Evolutionary conservation across 163 green algal genomes (phyloP), one percentile per base, ranked within the genome.

Genomic region (Chloroidium sp.): DNA sequence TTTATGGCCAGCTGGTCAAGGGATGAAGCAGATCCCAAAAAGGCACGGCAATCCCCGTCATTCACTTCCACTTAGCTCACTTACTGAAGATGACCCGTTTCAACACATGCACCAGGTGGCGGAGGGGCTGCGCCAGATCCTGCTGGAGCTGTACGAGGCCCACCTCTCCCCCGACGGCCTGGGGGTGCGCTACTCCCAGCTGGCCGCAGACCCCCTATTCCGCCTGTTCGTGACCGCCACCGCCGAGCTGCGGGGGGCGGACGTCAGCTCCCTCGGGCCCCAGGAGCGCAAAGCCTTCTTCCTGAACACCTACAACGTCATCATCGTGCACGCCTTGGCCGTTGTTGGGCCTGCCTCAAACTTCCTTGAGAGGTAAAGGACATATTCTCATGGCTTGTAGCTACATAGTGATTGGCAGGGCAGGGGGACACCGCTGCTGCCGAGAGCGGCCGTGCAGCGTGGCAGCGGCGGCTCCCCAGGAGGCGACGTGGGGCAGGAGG

Each of bases 261-360:
- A 97, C 77, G 75, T 96, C 14, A 77, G 80, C 0, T 76, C 77
- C 0, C 86, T 98, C 74, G 84, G 61, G 14, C 78, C 83, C 1
- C 81, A 91, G 4, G 88, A 95, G 84, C 89, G 91, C 2, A 95
- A 93, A 59, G 90, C 91, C 2, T 96, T 98, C 85, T 97, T 92
- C 83, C 96, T 98, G 88, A 99, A 99, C 87, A 81, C 94, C 2
- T 99, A 98, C 90, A 99, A 99, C 83, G 88, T 89, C 2, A 86
- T 98, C 1, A 59, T 81, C 0, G 59, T 81, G 8, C 69, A 76
- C 59, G 6, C 10, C 6, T 14, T 59, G 69, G 69, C 69, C 3
- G 69, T 57, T 10, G 10, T 60, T 76, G 69, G 69, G 64, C 69
- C 89, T 3, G 88, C 90, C n/a, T 76, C 81, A 2, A 84, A 81